Evolutionary conservation across 163 green algal genomes (phyloP).

Genomic region (Chlorella variabilis): DNA sequence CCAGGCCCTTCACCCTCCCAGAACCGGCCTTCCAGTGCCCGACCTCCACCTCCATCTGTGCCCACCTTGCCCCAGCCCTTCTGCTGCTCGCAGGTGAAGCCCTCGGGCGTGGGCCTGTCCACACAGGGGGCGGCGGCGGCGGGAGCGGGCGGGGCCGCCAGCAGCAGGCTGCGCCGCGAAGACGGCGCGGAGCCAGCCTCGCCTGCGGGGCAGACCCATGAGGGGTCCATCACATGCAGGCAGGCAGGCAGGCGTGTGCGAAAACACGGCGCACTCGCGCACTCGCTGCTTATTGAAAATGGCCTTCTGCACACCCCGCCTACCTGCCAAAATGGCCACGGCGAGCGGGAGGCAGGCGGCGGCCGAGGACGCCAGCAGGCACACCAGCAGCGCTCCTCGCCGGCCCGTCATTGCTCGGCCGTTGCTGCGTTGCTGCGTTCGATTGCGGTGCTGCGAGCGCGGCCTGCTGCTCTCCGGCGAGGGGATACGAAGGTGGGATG

Average conservation of each 20-base stretch:
- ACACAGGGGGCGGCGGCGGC: background rate
- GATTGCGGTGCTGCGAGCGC: too few relatives aligned
- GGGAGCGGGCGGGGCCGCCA: background rate
- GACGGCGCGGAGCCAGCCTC: background rate
- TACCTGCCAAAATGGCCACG: background rate
- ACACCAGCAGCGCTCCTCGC: background rate
- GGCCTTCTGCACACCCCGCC: too few relatives aligned
- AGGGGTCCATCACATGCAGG: background rate
- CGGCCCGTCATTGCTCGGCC: background rate
- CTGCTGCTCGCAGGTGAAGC: conserved; percentile 29
- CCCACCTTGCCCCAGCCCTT: conserved; percentile 22
- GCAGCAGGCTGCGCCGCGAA: background rate
- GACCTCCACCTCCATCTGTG: too few relatives aligned
- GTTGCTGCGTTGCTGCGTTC: background rate
- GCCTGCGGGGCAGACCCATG: background rate
- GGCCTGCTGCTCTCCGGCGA: too few relatives aligned
- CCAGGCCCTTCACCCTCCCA: too few relatives aligned
- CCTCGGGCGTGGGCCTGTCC: conserved; percentile 11
- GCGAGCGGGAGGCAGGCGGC: background rate
- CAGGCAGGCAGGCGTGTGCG: background rate
- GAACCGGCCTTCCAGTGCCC: too few relatives aligned
- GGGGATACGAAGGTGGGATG: too few relatives aligned
- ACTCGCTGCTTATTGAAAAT: too few relatives aligned
- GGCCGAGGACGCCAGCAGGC: background rate
- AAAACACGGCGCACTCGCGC: background rate